phyloP scores from a whole-genome alignment of 441 rosid species.

The Populus hybrid region DNA sequence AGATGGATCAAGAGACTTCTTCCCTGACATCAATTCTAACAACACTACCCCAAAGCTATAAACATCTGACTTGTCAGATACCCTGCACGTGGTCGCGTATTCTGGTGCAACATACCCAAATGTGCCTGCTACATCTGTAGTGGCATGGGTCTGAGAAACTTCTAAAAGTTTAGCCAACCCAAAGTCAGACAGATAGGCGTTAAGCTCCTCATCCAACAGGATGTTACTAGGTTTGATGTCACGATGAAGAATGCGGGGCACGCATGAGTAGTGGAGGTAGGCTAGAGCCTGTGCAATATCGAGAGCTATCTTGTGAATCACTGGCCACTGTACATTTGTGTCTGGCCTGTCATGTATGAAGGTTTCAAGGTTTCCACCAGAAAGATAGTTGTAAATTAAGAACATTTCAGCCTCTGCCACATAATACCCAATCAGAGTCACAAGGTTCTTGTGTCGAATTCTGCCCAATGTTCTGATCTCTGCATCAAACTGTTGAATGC shows the following conservation, averaged over 20 bases:
- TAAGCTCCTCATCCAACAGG: conserved; percentile 55
- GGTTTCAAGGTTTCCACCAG: conserved; percentile 69
- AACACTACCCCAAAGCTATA: conserved; percentile 65
- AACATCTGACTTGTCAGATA: conserved; percentile 71
- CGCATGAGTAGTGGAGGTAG: conserved; percentile 61
- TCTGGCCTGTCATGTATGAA: conserved; percentile 52
- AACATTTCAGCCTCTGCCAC: conserved; percentile 62
- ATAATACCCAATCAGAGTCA: conserved; percentile 59
- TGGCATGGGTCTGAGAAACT: conserved; percentile 69
- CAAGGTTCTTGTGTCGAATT: conserved; percentile 60
- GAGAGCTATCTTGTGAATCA: conserved; percentile 55
- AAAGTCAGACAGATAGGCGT: conserved; percentile 69
- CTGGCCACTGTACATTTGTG: conserved; percentile 41
- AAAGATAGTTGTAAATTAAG: conserved; percentile 57
- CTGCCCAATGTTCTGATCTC: conserved; percentile 63
- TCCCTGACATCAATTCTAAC: conserved; percentile 59
- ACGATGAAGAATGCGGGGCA: conserved; percentile 60
- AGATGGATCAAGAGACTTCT: conserved; percentile 67
- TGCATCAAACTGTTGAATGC: conserved; percentile 65
- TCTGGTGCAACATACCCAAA: conserved; percentile 79
- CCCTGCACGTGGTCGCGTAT: conserved; percentile 70
- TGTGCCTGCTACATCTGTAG: conserved; percentile 73
- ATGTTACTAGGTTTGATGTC: conserved; percentile 79
- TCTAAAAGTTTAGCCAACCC: conserved; percentile 66
- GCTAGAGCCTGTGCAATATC: conserved; percentile 62